Conservation (phyloP, 768 basidiomycete species). For the Rhodotorula graminis region DNA sequence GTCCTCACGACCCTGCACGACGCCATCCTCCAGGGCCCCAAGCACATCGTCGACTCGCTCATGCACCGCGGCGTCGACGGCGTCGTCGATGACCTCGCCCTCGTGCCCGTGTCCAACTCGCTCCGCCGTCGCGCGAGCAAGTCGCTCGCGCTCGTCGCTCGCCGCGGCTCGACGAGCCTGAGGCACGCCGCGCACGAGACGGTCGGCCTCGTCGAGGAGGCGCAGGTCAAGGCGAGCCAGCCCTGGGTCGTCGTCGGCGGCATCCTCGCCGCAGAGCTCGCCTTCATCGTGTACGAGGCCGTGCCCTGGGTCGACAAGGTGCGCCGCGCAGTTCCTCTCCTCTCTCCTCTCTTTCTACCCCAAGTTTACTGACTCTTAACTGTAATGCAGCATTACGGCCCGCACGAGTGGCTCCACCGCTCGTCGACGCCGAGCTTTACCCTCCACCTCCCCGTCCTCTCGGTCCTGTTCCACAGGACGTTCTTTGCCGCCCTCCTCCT, state of each 20-base stretch:
- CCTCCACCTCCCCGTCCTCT: conserved; percentile 22
- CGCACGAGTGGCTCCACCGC: conserved; percentile 19
- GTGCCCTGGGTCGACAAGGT: conserved; percentile 31
- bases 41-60: conserved; percentile 23
- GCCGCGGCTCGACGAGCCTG: background rate
- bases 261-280: conserved; percentile 15
- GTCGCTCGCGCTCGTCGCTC: background rate
- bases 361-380: too few relatives aligned
- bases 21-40: conserved; percentile 4
- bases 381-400: conserved; percentile 25
- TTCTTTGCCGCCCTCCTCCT: conserved; percentile 21
- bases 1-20: conserved; percentile 10
- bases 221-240: conserved; percentile 18
- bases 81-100: conserved; percentile 3
- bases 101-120: conserved; percentile 16
- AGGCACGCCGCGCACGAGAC: conserved; percentile 2
- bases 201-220: conserved; percentile 9
- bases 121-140: background rate
- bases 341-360: too few relatives aligned
- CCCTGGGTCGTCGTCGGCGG: conserved; percentile 21
- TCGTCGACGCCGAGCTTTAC: background rate
- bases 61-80: background rate
- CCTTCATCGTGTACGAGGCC: conserved; percentile 18
- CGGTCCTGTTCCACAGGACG: conserved; percentile 24
- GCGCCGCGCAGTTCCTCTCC: background rate